These are phyloP conservation scores for Nepenthes gracilis DNA, from an alignment of 148 eudicot species.

Conservation along the genomic window DNA sequence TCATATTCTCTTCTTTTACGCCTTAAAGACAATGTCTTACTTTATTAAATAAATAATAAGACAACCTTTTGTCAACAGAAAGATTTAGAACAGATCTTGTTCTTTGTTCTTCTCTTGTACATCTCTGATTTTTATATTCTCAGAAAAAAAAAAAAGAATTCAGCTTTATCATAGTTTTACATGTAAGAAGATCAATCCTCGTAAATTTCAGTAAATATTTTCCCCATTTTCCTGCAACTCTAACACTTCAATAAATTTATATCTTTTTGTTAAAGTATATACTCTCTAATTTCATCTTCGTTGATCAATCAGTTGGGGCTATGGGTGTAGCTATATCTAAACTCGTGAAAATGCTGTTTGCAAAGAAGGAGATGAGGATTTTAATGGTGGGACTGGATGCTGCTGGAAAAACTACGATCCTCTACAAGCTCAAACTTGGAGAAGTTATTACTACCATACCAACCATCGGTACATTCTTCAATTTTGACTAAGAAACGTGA, in stretches of 20 bases:
- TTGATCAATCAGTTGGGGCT: not conserved
- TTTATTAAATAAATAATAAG: not conserved
- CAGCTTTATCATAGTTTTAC: too few species aligned
- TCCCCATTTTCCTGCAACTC: too few species aligned
- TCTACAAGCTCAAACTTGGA: conserved; percentile 78
- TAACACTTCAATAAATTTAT: not conserved
- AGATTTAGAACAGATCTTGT: not conserved
- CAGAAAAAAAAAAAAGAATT: too few species aligned
- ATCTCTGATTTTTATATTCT: too few species aligned
- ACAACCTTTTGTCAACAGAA: not conserved
- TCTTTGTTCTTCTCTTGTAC: not conserved
- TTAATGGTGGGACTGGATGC: conserved; percentile 91
- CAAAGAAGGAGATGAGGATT: conserved; percentile 78
- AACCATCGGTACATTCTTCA: conserved; percentile 43
- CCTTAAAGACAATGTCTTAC: not conserved
- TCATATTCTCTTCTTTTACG: not conserved
- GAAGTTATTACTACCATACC: conserved; percentile 81
- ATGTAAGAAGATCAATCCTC: too few species aligned
- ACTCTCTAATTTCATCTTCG: not conserved
- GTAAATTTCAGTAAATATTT: too few species aligned
- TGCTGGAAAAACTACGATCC: conserved; percentile 76
- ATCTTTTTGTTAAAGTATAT: not conserved
- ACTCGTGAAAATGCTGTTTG: conserved; percentile 41
- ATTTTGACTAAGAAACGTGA: not conserved
- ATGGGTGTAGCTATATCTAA: conserved; percentile 70